Conservation (phyloP, 2,329 filamentous ascomycete genomes). For the Chaetothyriales sp. region DNA sequence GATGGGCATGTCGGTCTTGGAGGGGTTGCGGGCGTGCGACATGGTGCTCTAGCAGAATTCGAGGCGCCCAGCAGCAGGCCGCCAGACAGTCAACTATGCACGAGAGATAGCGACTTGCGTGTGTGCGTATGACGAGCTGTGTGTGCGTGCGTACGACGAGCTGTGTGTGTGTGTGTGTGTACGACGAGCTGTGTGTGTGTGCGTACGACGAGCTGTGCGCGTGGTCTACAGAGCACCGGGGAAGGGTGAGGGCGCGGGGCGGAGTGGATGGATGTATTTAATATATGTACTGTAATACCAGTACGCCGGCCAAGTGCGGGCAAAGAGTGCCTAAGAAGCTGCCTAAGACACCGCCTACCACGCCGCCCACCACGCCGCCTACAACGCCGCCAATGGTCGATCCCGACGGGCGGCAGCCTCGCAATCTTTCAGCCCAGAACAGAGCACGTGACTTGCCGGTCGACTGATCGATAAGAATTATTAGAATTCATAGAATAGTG, state of each 20-base stretch:
- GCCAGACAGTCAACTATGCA: neutral
- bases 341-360: too few species aligned
- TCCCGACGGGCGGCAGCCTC: too few species aligned
- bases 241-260: neutral
- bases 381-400: too few species aligned
- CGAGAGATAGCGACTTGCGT: neutral
- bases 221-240: neutral
- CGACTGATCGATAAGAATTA: neutral
- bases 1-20: conserved; percentile 10
- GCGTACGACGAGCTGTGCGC: neutral
- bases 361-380: too few species aligned
- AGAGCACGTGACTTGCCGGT: neutral
- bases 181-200: too few species aligned
- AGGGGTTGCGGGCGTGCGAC: conserved; percentile 11
- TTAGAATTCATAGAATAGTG: too few species aligned
- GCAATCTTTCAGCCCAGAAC: too few species aligned
- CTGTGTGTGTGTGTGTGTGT: too few species aligned
- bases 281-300: neutral
- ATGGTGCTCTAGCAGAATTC: conserved; percentile 2
- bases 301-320: too few species aligned
- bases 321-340: too few species aligned
- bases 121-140: too few species aligned
- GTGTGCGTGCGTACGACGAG: too few species aligned
- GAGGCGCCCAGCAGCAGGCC: neutral
- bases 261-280: neutral